Evolutionary conservation across 2,329 filamentous ascomycete genomes (phyloP).

Genomic region (Chaetothyriales sp.): DNA sequence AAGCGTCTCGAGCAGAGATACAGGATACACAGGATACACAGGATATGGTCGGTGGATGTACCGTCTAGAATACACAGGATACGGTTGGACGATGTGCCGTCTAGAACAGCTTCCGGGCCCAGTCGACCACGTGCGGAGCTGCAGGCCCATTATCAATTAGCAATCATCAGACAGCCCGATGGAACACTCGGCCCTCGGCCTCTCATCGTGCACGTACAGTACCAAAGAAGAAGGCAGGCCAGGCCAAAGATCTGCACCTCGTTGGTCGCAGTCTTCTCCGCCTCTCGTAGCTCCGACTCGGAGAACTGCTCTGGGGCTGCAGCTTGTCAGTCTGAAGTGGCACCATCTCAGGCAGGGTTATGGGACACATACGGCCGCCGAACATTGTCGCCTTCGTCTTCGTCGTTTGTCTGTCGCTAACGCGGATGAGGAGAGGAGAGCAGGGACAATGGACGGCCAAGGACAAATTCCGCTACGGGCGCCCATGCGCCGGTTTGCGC

Average conservation of each 20-base stretch:
- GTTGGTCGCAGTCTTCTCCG: slow-evolving; percentile 40
- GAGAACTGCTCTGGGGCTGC: slow-evolving; percentile 29
- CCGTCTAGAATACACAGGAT: slow-evolving; percentile 26
- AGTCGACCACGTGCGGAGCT: slow-evolving; percentile 39
- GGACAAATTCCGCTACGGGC: not conserved
- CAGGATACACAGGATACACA: slow-evolving; percentile 3
- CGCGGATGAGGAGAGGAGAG: not conserved
- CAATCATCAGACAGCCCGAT: not conserved
- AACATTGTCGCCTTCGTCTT: slow-evolving; percentile 6
- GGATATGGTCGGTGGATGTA: not conserved
- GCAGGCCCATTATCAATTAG: not conserved
- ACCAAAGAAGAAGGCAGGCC: slow-evolving; percentile 45
- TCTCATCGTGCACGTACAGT: slow-evolving; percentile 37
- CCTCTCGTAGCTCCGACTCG: slow-evolving; percentile 35
- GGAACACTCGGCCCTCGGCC: not conserved
- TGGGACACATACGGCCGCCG: slow-evolving; percentile 10
- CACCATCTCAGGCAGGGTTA: not conserved
- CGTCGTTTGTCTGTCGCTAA: not conserved
- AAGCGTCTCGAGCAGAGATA: slow-evolving; percentile 1
- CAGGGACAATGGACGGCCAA: not conserved
- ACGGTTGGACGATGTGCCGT: slow-evolving; percentile 1
- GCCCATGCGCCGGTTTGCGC: not conserved
- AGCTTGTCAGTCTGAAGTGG: not conserved
- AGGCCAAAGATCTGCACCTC: slow-evolving; percentile 42
- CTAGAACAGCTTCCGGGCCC: slow-evolving; percentile 35